Conservation (phyloP, 805 yeast genomes). For the Lachancea quebecensis region DNA sequence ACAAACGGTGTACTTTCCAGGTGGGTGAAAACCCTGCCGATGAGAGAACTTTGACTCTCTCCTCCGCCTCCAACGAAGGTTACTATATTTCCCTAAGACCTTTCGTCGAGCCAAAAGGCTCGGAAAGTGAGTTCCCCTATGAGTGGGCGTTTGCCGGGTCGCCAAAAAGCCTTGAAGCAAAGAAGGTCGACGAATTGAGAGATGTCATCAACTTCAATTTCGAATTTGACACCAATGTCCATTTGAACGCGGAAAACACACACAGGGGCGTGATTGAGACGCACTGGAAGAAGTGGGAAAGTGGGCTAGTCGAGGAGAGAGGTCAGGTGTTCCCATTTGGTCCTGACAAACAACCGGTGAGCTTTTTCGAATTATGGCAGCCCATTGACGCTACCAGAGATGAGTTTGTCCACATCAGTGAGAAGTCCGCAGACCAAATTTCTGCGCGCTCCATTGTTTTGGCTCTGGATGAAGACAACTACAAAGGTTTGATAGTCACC, state of each 20-base stretch:
- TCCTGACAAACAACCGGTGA: conserved; percentile 20
- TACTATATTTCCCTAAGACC: conserved; percentile 35
- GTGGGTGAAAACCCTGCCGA: conserved; percentile 21
- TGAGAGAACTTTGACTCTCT: conserved; percentile 29
- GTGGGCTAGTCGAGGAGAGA: conserved; percentile 30
- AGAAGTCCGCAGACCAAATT: conserved; percentile 5
- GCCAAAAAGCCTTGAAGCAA: conserved; percentile 35
- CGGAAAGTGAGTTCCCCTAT: conserved; percentile 37
- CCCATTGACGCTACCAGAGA: conserved; percentile 26
- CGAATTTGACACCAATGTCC: conserved; percentile 27
- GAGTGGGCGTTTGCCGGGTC: conserved; percentile 56
- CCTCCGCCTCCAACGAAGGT: conserved; percentile 29
- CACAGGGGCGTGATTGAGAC: conserved; percentile 28
- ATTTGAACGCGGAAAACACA: conserved; percentile 22
- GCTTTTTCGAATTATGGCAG: conserved; percentile 32
- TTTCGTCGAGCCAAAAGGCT: conserved; percentile 22
- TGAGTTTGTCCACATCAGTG: conserved; percentile 15
- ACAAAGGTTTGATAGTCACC: conserved; percentile 25
- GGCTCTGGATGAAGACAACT: conserved; percentile 18
- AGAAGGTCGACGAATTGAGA: conserved; percentile 21
- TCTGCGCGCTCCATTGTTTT: conserved; percentile 18
- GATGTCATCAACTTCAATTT: conserved; percentile 24
- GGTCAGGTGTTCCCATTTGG: conserved; percentile 31
- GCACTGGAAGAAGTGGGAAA: conserved; percentile 28
- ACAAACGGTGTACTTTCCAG: conserved; percentile 28